Conservation (phyloP, 768 basidiomycete species). For the Hericium rajendrae region DNA sequence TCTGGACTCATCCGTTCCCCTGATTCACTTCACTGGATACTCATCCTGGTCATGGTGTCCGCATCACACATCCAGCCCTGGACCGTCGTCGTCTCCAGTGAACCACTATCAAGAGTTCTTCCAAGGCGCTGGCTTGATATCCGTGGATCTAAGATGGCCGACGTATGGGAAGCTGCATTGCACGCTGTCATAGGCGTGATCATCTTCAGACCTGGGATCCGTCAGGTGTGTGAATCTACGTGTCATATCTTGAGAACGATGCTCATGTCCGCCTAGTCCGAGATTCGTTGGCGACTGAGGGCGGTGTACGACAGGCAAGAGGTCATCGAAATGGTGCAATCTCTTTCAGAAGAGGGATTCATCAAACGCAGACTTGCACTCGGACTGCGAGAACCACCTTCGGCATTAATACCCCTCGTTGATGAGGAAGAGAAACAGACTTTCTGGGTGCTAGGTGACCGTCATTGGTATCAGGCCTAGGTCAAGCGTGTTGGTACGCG, state of each 20-base stretch:
- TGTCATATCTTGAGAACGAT: background rate
- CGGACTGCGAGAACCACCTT: conserved; percentile 6
- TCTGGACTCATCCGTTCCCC: conserved; percentile 38
- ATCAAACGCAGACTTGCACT: conserved; percentile 26
- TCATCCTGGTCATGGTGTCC: conserved; percentile 44
- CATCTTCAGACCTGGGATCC: conserved; percentile 63
- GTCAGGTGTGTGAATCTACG: conserved; percentile 40
- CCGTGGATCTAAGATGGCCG: conserved; percentile 45
- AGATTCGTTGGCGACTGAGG: conserved; percentile 63
- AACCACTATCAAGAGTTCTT: conserved; percentile 35
- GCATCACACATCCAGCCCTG: conserved; percentile 41
- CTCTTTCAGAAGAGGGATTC: conserved; percentile 43
- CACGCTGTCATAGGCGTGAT: conserved; percentile 59
- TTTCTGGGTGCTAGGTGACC: conserved; percentile 49
- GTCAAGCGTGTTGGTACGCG: background rate
- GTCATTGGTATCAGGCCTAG: conserved; percentile 61
- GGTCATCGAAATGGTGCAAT: conserved; percentile 48
- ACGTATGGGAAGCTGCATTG: conserved; percentile 65
- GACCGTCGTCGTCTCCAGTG: conserved; percentile 45
- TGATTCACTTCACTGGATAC: conserved; percentile 65
- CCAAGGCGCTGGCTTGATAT: conserved; percentile 77
- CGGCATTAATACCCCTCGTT: conserved; percentile 28
- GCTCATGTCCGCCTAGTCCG: conserved; percentile 32
- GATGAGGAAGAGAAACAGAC: conserved; percentile 41
- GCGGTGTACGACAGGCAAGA: conserved; percentile 72